phyloP scores from a whole-genome alignment of 2,329 filamentous ascomycete genomes.

The Scytalidium sp. region DNA sequence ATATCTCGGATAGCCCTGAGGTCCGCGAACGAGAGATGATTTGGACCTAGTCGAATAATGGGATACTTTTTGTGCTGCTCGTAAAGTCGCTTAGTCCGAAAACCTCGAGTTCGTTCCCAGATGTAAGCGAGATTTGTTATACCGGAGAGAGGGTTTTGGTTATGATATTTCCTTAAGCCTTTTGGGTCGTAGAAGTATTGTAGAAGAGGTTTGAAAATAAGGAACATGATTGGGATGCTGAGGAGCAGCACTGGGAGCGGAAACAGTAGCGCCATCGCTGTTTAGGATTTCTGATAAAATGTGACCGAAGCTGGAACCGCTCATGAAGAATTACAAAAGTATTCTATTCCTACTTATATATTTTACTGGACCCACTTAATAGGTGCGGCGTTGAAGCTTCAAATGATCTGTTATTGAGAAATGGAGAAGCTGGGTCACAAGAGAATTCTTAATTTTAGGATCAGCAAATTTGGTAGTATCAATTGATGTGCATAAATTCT shows the following conservation, averaged over 20 bases:
- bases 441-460: too few species aligned
- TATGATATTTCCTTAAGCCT: background rate
- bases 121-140: background rate
- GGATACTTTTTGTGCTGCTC: background rate
- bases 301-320: too few species aligned
- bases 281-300: background rate
- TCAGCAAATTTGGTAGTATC: background rate
- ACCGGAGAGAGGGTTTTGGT: background rate
- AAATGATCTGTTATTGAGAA: too few species aligned
- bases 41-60: constrained; percentile 4
- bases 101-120: background rate
- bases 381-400: too few species aligned
- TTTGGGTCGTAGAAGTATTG: background rate
- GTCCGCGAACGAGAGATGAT: constrained; percentile 31
- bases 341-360: too few species aligned
- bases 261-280: background rate
- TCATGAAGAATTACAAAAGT: too few species aligned
- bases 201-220: background rate
- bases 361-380: too few species aligned
- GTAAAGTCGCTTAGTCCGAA: background rate
- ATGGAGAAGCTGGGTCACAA: too few species aligned
- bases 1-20: constrained; percentile 39
- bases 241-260: background rate
- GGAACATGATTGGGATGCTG: background rate
- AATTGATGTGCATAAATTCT: too few species aligned